These are phyloP conservation scores for Phytophthora colocasiae DNA, from an alignment of 352 stramenopile genomes.

Conservation along the genomic window DNA sequence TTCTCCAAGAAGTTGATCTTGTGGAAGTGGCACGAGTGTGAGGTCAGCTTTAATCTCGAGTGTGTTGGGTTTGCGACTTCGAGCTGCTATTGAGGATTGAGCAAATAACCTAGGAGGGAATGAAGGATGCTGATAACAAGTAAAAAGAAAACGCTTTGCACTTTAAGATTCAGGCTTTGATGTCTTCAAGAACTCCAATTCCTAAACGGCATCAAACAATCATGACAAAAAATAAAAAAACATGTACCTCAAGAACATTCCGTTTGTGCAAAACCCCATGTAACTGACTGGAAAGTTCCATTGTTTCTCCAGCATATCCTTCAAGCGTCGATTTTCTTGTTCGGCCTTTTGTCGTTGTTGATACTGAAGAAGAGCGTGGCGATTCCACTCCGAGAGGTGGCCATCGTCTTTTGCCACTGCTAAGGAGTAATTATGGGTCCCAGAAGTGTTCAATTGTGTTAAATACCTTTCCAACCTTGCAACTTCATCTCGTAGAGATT, in stretches of 20 bases:
- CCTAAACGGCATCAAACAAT: not conserved
- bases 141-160: too few species aligned
- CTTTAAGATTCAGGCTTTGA: not conserved
- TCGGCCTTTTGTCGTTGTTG: constrained; percentile 3
- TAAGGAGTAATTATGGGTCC: not conserved
- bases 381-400: constrained; percentile 2
- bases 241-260: constrained; percentile 10
- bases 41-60: not conserved
- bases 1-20: constrained; percentile 25
- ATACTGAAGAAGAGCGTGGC: constrained; percentile 14
- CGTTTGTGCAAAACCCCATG: constrained; percentile 10
- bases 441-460: not conserved
- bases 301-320: constrained; percentile 5
- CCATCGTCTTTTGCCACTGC: not conserved
- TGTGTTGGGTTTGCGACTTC: too few species aligned
- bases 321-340: constrained; percentile 14
- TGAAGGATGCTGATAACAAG: too few species aligned
- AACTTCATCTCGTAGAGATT: constrained; percentile 18
- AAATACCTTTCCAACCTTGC: constrained; percentile 4
- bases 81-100: too few species aligned
- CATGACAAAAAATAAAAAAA: not conserved
- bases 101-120: too few species aligned
- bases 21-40: constrained; percentile 11
- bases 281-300: too few species aligned
- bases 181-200: constrained; percentile 14